Percentiles rank a stretch among this genome's conserved stretches.
Evolutionary conservation across 164 flowering plant genomes (phyloP).

Genomic region (Tinospora cordifolia): DNA sequence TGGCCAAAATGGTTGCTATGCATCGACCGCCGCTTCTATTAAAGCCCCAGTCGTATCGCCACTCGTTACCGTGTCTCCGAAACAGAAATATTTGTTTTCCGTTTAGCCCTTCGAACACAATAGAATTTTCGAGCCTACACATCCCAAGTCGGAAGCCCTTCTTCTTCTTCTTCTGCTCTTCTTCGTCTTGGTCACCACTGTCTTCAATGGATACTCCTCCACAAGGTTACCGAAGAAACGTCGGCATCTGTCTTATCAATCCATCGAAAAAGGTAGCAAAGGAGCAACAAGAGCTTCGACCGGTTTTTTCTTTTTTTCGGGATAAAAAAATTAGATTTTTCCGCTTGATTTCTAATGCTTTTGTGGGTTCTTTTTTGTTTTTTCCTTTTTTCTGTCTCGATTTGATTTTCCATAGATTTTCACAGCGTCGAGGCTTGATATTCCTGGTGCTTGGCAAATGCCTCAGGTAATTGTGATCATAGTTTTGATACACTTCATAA

Average conservation of each 20-base stretch:
- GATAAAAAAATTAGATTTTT: neutral
- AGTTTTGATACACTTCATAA: neutral
- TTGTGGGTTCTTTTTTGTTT: neutral
- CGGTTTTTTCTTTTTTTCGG: neutral
- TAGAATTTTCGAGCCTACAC: slow-evolving; percentile 12
- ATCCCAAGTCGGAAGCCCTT: slow-evolving; percentile 10
- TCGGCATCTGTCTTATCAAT: slow-evolving; percentile 78
- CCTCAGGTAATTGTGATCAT: slow-evolving; percentile 52
- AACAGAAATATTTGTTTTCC: slow-evolving; percentile 3
- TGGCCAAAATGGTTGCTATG: slow-evolving; percentile 9
- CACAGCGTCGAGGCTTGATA: slow-evolving; percentile 64
- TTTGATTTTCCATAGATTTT: slow-evolving; percentile 40
- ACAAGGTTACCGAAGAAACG: slow-evolving; percentile 73
- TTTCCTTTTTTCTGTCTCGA: neutral
- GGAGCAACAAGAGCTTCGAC: too few relatives aligned
- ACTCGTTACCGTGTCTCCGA: neutral
- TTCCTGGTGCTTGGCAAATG: slow-evolving; percentile 83
- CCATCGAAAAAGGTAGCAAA: slow-evolving; percentile 49
- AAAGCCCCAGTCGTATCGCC: slow-evolving; percentile 3
- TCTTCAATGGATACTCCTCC: slow-evolving; percentile 77
- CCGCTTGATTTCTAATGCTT: slow-evolving; percentile 7
- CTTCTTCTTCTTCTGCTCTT: slow-evolving; percentile 12
- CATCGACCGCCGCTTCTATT: slow-evolving; percentile 14
- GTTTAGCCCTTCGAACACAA: slow-evolving; percentile 9
- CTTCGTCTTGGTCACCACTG: slow-evolving; percentile 13